Conservation (phyloP, 148 eudicot genomes). For the Dysphania ambrosioides region DNA sequence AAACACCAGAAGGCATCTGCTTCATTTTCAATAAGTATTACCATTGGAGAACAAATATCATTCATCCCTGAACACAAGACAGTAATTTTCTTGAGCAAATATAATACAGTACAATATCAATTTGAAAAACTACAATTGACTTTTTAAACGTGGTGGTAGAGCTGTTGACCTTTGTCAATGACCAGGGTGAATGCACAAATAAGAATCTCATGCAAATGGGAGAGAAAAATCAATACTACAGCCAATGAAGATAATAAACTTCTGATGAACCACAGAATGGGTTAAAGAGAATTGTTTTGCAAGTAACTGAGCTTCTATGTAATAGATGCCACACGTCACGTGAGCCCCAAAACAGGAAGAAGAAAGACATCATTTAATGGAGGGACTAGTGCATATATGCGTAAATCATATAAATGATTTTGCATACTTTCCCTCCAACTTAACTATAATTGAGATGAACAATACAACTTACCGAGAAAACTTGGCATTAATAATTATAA, state of each 20-base stretch:
- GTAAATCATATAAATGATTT: background rate
- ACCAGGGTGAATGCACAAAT: background rate
- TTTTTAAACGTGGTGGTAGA: background rate
- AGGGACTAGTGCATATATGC: background rate
- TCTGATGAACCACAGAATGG: background rate
- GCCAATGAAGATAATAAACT: background rate
- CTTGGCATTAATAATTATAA: too few species aligned
- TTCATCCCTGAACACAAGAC: constrained; percentile 69
- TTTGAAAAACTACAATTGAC: background rate
- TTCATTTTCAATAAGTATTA: constrained; percentile 78
- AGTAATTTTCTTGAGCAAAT: background rate
- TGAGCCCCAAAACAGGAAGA: background rate
- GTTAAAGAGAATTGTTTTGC: background rate
- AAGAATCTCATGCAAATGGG: background rate
- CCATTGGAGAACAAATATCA: constrained; percentile 97
- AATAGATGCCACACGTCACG: too few species aligned
- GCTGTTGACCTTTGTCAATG: background rate
- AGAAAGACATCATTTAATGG: background rate
- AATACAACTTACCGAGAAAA: too few species aligned
- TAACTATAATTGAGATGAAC: too few species aligned
- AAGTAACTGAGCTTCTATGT: too few species aligned
- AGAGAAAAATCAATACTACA: background rate
- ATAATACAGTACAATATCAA: background rate
- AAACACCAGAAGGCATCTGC: constrained; percentile 98
- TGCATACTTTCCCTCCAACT: background rate